A percentile compares a stretch with the other conserved stretches of the same genome.
Conservation (phyloP, 78 protist species). For the Dictyostelium intermedium region DNA sequence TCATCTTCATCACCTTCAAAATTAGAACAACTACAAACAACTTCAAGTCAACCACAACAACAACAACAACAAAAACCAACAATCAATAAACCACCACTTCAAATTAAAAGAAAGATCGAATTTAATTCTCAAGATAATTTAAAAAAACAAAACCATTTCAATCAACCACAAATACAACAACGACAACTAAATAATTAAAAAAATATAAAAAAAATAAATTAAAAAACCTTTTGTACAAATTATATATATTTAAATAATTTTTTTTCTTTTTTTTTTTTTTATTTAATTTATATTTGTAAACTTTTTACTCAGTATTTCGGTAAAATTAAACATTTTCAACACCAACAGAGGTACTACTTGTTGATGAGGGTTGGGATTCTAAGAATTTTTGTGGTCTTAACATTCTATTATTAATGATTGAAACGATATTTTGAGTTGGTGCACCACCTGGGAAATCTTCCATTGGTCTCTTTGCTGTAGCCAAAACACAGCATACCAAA, state of each 20-base stretch:
- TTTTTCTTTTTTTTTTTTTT: background rate
- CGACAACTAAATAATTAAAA: background rate
- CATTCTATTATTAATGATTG: background rate
- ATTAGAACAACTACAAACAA: background rate
- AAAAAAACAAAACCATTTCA: conserved; percentile 42
- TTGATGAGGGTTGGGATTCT: background rate
- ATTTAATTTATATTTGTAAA: background rate
- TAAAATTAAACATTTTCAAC: background rate
- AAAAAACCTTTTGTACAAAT: background rate
- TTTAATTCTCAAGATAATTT: background rate
- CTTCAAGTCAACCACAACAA: background rate
- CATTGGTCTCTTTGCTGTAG: background rate
- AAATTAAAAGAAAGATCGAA: conserved; percentile 9
- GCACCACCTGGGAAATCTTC: background rate
- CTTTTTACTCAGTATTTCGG: background rate
- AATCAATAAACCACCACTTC: background rate
- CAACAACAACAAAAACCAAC: background rate
- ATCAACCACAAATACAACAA: background rate
- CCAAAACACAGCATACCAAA: background rate
- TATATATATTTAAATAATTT: background rate
- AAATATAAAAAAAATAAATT: background rate
- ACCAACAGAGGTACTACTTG: background rate
- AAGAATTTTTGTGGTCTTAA: conserved; percentile 44
- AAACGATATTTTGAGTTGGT: background rate
- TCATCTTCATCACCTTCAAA: background rate